Evolutionary conservation across 352 stramenopile genomes (phyloP), one percentile per base, ranked within the genome.

Genomic region (Pythium myriotylum): DNA sequence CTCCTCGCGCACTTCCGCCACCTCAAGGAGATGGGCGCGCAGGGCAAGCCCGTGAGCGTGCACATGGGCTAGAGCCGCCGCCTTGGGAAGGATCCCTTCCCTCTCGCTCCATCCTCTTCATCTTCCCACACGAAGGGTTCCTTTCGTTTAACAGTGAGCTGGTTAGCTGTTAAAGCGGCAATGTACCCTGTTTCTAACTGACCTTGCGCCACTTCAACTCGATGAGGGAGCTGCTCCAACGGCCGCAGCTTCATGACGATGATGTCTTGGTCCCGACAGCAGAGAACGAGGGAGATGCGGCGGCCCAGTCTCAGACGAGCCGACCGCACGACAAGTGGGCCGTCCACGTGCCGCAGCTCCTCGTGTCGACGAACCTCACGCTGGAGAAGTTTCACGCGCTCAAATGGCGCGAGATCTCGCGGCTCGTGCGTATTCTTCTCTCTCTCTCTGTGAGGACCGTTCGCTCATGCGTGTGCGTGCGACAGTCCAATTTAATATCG

Each of bases 1-100:
- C 76, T 97, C 42, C 54, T 62, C 51, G 89, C 86, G 13, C 92
- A 97, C 79, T 85, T 98, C 29, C 68, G 84, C 16, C 91, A 97
- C 76, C 84, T 98, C 59, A 81, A 93, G 65, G 72, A 91, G 52
- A 96, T 98, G 86, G 92, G 92, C 33, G 65, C 76, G 57, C 73
- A 91, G 73, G 89, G 84, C 59, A 84, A 90, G 63, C 78, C 62
- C 22, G 88, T 92, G 59, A 74, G 73, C 48, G 68, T 96, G 43
- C 88, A 96, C 79, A 95, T 95, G 84, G 86, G 86, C 49, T 95
- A 89, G 35, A 10, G 41, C 29, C 29, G 5, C 5, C 10, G 29
- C 29, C 5, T 35, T 35, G 5, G 29, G 29, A 5, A 10, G 29
- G 29, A 35, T 10, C 5, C 29, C 10, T 35, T 10, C 29, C 29